These are phyloP conservation scores for Malassezia japonica DNA, from an alignment of 1,284 basidiomycete species.

Conservation along the genomic window DNA sequence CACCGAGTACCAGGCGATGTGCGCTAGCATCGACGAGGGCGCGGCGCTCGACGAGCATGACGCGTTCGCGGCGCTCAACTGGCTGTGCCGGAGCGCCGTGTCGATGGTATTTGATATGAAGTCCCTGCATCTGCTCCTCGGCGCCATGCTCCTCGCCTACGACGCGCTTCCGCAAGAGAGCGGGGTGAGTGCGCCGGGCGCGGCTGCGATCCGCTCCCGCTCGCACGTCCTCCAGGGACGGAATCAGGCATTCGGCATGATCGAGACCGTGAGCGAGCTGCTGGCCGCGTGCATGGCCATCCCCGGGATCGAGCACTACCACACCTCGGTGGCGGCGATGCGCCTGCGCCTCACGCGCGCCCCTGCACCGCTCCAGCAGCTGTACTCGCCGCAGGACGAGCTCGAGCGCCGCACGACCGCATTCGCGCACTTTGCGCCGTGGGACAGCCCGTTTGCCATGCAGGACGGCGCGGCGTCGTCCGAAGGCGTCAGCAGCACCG, in stretches of 20 bases:
- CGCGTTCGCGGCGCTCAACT: background rate
- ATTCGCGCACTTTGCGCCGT: background rate
- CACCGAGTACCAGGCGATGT: background rate
- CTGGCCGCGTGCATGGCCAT: constrained; percentile 28
- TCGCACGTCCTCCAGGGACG: constrained; percentile 21
- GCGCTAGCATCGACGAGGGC: background rate
- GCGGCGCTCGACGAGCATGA: background rate
- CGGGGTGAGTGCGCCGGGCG: background rate
- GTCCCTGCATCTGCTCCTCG: constrained; percentile 4
- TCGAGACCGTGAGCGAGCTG: constrained; percentile 33
- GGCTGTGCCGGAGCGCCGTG: background rate
- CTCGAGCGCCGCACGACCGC: background rate
- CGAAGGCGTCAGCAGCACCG: background rate
- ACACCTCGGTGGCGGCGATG: background rate
- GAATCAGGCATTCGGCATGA: constrained; percentile 26
- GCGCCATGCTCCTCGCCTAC: background rate
- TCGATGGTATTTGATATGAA: background rate
- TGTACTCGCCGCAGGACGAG: background rate
- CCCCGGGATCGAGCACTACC: constrained; percentile 15
- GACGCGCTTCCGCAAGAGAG: background rate
- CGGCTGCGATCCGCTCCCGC: background rate
- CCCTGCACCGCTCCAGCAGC: background rate
- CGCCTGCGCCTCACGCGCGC: background rate
- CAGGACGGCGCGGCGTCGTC: constrained; percentile 2
- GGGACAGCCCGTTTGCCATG: constrained; percentile 1